Conservation (phyloP, 2,329 filamentous ascomycete species). For the Orbilia quercus region DNA sequence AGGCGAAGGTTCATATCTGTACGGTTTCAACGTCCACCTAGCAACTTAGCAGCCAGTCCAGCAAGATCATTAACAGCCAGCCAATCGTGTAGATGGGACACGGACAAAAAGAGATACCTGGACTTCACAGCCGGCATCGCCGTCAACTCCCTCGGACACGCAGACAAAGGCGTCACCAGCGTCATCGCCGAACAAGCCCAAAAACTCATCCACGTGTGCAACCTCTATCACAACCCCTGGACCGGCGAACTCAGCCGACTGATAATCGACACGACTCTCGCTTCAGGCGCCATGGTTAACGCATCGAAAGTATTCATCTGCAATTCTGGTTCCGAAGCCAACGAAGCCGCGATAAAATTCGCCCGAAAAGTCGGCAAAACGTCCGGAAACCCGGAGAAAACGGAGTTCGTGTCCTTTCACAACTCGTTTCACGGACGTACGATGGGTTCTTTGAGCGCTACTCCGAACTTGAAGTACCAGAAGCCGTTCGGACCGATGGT, state of each 20-base stretch:
- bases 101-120: constrained; percentile 87
- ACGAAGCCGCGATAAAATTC: constrained; percentile 98
- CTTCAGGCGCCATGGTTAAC: constrained; percentile 83
- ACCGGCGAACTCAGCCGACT: constrained; percentile 88
- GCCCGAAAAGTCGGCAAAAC: constrained; percentile 88
- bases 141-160: constrained; percentile 91
- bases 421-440: constrained; percentile 96
- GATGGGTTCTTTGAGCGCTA: constrained; percentile 94
- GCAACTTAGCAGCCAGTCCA: neutral
- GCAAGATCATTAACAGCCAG: neutral
- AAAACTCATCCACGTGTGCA: constrained; percentile 89
- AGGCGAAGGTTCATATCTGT: constrained; percentile 83
- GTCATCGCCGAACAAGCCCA: constrained; percentile 77
- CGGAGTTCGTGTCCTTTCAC: constrained; percentile 88
- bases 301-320: constrained; percentile 87
- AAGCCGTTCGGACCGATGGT: constrained; percentile 94
- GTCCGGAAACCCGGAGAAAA: constrained; percentile 71
- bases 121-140: constrained; percentile 97
- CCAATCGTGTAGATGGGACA: constrained; percentile 72
- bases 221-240: constrained; percentile 97
- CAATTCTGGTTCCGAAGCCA: constrained; percentile 96
- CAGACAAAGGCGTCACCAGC: constrained; percentile 79
- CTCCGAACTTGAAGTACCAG: constrained; percentile 98
- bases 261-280: constrained; percentile 81
- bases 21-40: neutral